Percentiles rank a stretch among this genome's conserved stretches.
Evolutionary conservation across 768 basidiomycete species (phyloP).

Genomic region (Mycena leptocephala): DNA sequence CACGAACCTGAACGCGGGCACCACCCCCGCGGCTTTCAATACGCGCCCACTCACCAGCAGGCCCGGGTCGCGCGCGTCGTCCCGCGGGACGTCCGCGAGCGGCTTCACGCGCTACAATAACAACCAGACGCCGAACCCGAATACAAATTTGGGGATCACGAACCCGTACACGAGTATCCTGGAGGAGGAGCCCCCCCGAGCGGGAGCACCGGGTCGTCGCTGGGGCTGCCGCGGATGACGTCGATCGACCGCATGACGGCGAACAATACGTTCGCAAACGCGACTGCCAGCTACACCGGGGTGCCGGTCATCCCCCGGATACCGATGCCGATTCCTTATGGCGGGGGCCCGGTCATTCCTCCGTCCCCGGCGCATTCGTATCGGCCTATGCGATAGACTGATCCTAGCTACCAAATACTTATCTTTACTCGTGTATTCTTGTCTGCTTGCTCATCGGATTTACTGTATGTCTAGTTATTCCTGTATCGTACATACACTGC

Average conservation of each 20-base stretch:
- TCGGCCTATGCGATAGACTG: slow-evolving; percentile 13
- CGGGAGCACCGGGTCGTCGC: not conserved
- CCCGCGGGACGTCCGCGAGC: not conserved
- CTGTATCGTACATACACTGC: slow-evolving; percentile 14
- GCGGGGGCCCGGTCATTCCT: slow-evolving; percentile 5
- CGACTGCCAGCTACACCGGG: not conserved
- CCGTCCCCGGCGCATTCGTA: slow-evolving; percentile 29
- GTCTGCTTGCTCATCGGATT: not conserved
- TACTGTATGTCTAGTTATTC: slow-evolving; percentile 21
- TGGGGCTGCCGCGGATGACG: slow-evolving; percentile 4
- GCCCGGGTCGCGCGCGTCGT: slow-evolving; percentile 14
- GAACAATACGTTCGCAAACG: slow-evolving; percentile 16
- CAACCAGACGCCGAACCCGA: slow-evolving; percentile 28
- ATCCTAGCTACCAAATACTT: not conserved
- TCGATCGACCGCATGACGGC: slow-evolving; percentile 13
- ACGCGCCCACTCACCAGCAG: slow-evolving; percentile 2
- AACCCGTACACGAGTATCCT: slow-evolving; percentile 19
- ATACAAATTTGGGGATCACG: slow-evolving; percentile 30
- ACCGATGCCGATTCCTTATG: not conserved
- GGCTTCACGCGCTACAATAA: slow-evolving; percentile 2
- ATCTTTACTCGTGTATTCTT: not conserved
- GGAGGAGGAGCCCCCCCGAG: slow-evolving; percentile 8
- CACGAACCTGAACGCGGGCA: slow-evolving; percentile 14
- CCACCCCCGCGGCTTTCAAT: slow-evolving; percentile 13
- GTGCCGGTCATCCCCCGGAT: not conserved